Conservation (phyloP, 2,329 filamentous ascomycete genomes). For the Hypoxylon sp. region DNA sequence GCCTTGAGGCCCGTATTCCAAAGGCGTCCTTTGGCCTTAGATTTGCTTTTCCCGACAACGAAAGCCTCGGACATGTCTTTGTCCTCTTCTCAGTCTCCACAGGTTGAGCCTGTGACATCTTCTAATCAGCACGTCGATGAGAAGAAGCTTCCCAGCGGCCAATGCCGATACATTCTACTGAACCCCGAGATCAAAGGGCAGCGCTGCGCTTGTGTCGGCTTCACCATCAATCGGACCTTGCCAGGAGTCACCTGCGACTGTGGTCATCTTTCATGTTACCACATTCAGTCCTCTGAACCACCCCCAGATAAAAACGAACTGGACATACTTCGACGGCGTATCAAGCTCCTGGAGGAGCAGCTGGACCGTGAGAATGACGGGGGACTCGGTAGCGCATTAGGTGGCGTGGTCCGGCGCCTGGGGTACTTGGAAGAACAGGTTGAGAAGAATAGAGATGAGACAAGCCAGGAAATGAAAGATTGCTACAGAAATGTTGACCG, state of each 20-base stretch:
- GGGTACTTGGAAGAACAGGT: conserved; percentile 68
- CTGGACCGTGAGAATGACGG: conserved; percentile 57
- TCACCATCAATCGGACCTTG: conserved; percentile 67
- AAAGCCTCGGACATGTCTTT: conserved; percentile 49
- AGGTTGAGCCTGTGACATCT: conserved; percentile 43
- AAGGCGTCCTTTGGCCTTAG: conserved; percentile 35
- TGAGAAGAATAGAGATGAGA: conserved; percentile 67
- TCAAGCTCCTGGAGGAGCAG: conserved; percentile 62
- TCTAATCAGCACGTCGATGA: conserved; percentile 57
- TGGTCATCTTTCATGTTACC: conserved; percentile 73
- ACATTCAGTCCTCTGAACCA: conserved; percentile 64
- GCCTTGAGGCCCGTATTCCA: conserved; percentile 39
- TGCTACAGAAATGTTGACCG: conserved; percentile 69
- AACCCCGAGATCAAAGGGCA: conserved; percentile 70
- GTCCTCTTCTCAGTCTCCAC: conserved; percentile 51
- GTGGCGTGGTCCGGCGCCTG: conserved; percentile 60
- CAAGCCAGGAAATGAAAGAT: conserved; percentile 67
- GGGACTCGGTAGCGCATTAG: conserved; percentile 55
- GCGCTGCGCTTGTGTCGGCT: conserved; percentile 71
- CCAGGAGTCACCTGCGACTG: conserved; percentile 71
- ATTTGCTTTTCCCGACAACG: conserved; percentile 38
- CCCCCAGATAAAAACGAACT: conserved; percentile 63
- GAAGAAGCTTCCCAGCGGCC: conserved; percentile 67
- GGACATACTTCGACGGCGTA: conserved; percentile 63
- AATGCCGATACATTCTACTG: conserved; percentile 72